Percentiles rank a stretch among this genome's conserved stretches.
Evolutionary conservation across 2,329 filamentous ascomycete genomes (phyloP).

Genomic region (Dactylellina parvicollis): DNA sequence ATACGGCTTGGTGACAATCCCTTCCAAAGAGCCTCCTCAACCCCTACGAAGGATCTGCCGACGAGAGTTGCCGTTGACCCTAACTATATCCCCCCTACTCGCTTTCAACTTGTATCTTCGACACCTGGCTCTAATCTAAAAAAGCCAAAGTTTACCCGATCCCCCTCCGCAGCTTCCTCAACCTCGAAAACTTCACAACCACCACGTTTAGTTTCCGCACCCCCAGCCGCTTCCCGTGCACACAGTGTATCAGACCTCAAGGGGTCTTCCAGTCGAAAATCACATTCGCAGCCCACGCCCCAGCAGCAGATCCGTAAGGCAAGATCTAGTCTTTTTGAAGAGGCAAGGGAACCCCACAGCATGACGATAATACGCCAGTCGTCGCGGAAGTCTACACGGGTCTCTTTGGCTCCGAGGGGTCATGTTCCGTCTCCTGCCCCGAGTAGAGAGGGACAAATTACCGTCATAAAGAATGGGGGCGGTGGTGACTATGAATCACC

Average conservation of each 20-base stretch:
- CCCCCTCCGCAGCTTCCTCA: constrained; percentile 40
- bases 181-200: constrained; percentile 37
- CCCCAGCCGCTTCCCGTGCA: constrained; percentile 29
- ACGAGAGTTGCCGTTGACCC: constrained; percentile 47
- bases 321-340: constrained; percentile 48
- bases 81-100: constrained; percentile 48
- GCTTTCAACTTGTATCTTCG: constrained; percentile 47
- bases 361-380: constrained; percentile 53
- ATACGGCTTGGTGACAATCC: constrained; percentile 46
- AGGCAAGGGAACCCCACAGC: constrained; percentile 51
- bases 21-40: constrained; percentile 47
- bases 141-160: constrained; percentile 49
- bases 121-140: constrained; percentile 45
- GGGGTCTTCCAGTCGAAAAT: constrained; percentile 23
- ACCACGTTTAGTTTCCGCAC: constrained; percentile 40
- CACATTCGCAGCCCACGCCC: constrained; percentile 28
- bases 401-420: constrained; percentile 44
- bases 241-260: constrained; percentile 37
- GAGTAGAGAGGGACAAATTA: constrained; percentile 38
- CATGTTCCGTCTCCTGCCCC: constrained; percentile 49
- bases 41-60: constrained; percentile 41
- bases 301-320: constrained; percentile 50
- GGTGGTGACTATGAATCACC: constrained; percentile 42
- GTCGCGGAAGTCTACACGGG: constrained; percentile 49
- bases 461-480: constrained; percentile 43